These are phyloP conservation scores for Cyberlindnera xishuangbannaensis DNA, from an alignment of 805 yeast species.

Conservation along the genomic window DNA sequence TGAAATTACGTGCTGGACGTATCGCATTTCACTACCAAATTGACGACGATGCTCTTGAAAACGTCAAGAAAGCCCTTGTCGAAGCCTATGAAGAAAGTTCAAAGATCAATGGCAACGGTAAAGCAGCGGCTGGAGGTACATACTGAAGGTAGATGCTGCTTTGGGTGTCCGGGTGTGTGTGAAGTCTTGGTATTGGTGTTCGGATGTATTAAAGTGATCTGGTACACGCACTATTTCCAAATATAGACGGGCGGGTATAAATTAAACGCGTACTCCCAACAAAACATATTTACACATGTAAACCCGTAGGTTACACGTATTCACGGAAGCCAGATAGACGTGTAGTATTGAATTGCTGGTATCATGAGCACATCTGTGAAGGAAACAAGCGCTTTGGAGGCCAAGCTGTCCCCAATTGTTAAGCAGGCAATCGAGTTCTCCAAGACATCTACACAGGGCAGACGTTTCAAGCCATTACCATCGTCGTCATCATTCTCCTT, in stretches of 20 bases:
- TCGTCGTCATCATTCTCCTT: slow-evolving; percentile 44
- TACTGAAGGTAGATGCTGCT: no score
- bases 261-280: no score
- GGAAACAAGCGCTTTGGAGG: slow-evolving; percentile 16
- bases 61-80: slow-evolving; percentile 48
- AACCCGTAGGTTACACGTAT: no score
- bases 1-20: slow-evolving; percentile 28
- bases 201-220: no score
- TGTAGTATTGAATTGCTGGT: no score
- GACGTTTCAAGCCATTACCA: slow-evolving; percentile 43
- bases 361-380: no score
- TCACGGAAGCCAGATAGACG: no score
- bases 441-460: slow-evolving; percentile 22
- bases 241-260: no score
- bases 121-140: slow-evolving; percentile 1
- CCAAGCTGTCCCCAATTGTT: slow-evolving; percentile 22
- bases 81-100: slow-evolving; percentile 42
- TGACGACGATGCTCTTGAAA: slow-evolving; percentile 41
- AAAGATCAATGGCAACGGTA: background rate
- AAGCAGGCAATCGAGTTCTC: slow-evolving; percentile 38
- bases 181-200: no score
- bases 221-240: no score
- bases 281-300: no score
- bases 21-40: slow-evolving; percentile 8
- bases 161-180: no score